Conservation (phyloP, 352 stramenopile species). For the Detonula confervacea region DNA sequence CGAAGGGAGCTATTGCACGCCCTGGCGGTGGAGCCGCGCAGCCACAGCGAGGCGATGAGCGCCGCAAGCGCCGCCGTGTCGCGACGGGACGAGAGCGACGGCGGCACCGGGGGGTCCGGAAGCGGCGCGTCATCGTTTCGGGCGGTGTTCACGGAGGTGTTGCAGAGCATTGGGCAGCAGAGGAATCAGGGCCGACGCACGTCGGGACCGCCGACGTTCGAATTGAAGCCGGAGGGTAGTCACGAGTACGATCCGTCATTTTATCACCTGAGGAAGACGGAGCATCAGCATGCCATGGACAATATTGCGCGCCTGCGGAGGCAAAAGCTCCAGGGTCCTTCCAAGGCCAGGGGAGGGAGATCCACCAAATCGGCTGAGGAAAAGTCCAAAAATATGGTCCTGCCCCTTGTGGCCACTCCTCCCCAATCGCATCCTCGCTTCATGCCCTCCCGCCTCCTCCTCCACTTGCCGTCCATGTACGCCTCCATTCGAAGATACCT, state of each 20-base stretch:
- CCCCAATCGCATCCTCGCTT: slow-evolving; percentile 83
- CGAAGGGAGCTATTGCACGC: slow-evolving; percentile 83
- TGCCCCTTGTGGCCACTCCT: slow-evolving; percentile 77
- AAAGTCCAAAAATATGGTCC: too few species aligned
- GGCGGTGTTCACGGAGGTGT: slow-evolving; percentile 76
- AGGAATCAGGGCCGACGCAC: slow-evolving; percentile 69
- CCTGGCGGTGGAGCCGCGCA: slow-evolving; percentile 77
- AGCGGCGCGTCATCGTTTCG: slow-evolving; percentile 66
- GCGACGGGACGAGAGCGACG: slow-evolving; percentile 75
- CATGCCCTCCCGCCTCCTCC: slow-evolving; percentile 75
- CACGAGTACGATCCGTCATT: slow-evolving; percentile 86
- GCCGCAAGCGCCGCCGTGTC: slow-evolving; percentile 74
- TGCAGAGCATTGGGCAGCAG: slow-evolving; percentile 76
- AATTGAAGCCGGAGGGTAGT: slow-evolving; percentile 71
- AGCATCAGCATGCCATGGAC: slow-evolving; percentile 87
- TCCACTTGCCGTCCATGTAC: slow-evolving; percentile 81
- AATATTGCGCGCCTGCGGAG: slow-evolving; percentile 77
- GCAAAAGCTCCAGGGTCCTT: slow-evolving; percentile 54
- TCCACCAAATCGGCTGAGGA: too few species aligned
- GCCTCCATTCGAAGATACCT: slow-evolving; percentile 77
- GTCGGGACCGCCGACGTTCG: slow-evolving; percentile 74
- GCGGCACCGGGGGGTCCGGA: slow-evolving; percentile 57
- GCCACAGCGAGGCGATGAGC: slow-evolving; percentile 77
- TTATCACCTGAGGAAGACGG: slow-evolving; percentile 80
- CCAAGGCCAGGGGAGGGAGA: slow-evolving; percentile 23